These are phyloP conservation scores for Pythium folliculosum DNA, from an alignment of 352 stramenopile genomes.

Conservation along the genomic window DNA sequence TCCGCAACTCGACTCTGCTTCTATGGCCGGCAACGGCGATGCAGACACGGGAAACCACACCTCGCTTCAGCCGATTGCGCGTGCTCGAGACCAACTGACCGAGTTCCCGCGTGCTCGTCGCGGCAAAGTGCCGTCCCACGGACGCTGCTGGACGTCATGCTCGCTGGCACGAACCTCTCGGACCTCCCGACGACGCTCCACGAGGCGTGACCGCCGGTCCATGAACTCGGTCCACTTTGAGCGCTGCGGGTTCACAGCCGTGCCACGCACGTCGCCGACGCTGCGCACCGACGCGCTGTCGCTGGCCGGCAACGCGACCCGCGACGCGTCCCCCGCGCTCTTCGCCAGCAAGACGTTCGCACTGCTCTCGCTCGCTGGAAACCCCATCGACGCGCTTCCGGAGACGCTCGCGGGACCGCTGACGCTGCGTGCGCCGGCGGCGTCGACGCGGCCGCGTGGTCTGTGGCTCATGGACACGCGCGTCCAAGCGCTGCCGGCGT, in stretches of 20 bases:
- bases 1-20: conserved; percentile 14
- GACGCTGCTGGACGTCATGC: conserved; percentile 12
- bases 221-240: conserved; percentile 16
- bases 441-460: not conserved
- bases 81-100: conserved; percentile 17
- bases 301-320: conserved; percentile 15
- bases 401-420: not conserved
- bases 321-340: not conserved
- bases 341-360: conserved; percentile 7
- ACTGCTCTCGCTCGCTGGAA: conserved; percentile 16
- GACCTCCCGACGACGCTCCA: conserved; percentile 6
- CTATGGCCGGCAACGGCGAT: not conserved
- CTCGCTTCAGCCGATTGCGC: conserved; percentile 9
- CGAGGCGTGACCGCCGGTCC: not conserved
- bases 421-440: not conserved
- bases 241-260: not conserved
- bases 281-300: conserved; percentile 14
- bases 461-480: conserved; percentile 11
- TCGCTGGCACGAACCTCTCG: conserved; percentile 15
- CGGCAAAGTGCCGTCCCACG: conserved; percentile 1
- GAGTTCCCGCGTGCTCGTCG: conserved; percentile 9
- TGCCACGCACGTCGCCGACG: not conserved
- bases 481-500: conserved; percentile 2
- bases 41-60: not conserved
- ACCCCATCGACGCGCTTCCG: conserved; percentile 14